A percentile compares a stretch with the other conserved stretches of the same genome.
Conservation (phyloP, 306 rosid species). For the Malus asiatica region DNA sequence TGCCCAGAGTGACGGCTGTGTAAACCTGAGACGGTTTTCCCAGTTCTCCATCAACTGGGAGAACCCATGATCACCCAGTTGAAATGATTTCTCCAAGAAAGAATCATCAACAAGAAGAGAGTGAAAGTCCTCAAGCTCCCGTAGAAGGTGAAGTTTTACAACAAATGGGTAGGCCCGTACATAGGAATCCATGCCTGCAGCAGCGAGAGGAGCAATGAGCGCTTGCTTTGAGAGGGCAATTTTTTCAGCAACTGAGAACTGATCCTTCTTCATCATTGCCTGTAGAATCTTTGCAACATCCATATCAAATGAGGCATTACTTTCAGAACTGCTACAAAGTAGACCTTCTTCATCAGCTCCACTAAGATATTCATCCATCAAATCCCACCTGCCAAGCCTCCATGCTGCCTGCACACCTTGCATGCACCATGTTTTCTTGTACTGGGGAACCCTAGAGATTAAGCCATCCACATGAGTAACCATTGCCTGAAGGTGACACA, state of each 20-base stretch:
- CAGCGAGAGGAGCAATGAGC: slow-evolving; percentile 85
- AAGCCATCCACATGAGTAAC: slow-evolving; percentile 96
- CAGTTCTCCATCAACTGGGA: slow-evolving; percentile 68
- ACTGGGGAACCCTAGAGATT: slow-evolving; percentile 69
- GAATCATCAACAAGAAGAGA: slow-evolving; percentile 65
- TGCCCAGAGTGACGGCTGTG: slow-evolving; percentile 90
- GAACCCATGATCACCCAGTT: slow-evolving; percentile 50
- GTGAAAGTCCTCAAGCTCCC: slow-evolving; percentile 89
- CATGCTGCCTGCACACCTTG: slow-evolving; percentile 99
- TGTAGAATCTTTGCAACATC: slow-evolving; percentile 94
- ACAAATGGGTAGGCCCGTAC: slow-evolving; percentile 85
- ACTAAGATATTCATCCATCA: slow-evolving; percentile 90
- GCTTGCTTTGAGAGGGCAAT: slow-evolving; percentile 86
- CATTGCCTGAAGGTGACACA: slow-evolving; percentile 99
- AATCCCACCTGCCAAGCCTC: slow-evolving; percentile 99
- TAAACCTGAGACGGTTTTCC: slow-evolving; percentile 82
- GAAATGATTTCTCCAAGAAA: slow-evolving; percentile 77
- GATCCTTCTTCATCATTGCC: slow-evolving; percentile 93
- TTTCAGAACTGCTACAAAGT: slow-evolving; percentile 79
- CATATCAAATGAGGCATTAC: slow-evolving; percentile 88
- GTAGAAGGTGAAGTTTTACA: slow-evolving; percentile 86
- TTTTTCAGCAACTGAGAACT: slow-evolving; percentile 75
- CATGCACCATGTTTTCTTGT: slow-evolving; percentile 96
- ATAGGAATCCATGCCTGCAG: slow-evolving; percentile 99
- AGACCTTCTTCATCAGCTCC: slow-evolving; percentile 87